Evolutionary conservation across 805 yeast genomes (phyloP).

Genomic region (Starmerella geochares): DNA sequence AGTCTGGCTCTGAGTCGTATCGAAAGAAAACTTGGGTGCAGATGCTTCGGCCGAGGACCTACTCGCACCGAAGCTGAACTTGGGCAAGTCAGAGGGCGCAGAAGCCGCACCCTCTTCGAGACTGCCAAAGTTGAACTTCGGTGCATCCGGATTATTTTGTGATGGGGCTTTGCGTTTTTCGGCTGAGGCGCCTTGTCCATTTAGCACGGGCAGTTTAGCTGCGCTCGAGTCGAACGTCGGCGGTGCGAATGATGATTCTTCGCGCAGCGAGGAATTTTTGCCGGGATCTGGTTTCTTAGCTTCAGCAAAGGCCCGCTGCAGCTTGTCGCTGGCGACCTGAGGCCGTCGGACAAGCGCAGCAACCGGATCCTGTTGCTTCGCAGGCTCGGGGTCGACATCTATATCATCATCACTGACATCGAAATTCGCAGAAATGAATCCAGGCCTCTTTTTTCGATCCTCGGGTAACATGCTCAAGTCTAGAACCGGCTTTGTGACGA

Average conservation of each 20-base stretch:
- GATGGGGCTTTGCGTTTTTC: not conserved
- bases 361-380: not conserved
- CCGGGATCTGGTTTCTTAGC: not conserved
- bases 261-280: too few relatives aligned
- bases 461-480: slow-evolving; percentile 18
- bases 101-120: not conserved
- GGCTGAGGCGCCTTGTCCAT: not conserved
- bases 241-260: too few relatives aligned
- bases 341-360: slow-evolving; percentile 12
- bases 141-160: not conserved
- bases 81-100: slow-evolving; percentile 1
- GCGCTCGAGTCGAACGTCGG: not conserved
- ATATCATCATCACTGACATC: slow-evolving; percentile 29
- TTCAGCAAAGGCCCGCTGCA: not conserved
- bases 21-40: not conserved
- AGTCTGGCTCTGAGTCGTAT: not conserved
- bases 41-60: not conserved
- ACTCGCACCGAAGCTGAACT: slow-evolving; percentile 4
- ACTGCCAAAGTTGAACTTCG: not conserved
- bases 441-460: slow-evolving; percentile 28
- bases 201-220: not conserved
- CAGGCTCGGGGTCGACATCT: not conserved
- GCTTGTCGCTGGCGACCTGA: slow-evolving; percentile 14
- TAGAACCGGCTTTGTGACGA: slow-evolving; percentile 17
- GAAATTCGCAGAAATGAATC: slow-evolving; percentile 31